Conservation (phyloP, 1,284 basidiomycete genomes). For the Microbotryomycetes sp. region DNA sequence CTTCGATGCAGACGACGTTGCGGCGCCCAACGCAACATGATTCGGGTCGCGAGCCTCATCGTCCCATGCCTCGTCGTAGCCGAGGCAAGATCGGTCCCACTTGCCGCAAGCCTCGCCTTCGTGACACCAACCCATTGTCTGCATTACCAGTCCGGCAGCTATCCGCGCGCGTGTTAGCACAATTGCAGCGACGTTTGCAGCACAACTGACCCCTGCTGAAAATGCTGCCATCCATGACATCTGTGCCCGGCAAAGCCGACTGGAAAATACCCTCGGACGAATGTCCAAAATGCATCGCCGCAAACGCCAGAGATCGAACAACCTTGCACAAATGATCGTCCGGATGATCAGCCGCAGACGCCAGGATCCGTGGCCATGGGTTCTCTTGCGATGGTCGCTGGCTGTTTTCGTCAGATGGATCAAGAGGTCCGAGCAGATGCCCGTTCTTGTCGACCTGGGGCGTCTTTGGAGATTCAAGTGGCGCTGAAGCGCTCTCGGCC, state of each 20-base stretch:
- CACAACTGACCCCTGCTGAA: constrained; percentile 21
- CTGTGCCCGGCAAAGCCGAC: constrained; percentile 23
- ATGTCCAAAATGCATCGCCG: constrained; percentile 30
- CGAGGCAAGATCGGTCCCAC: constrained; percentile 32
- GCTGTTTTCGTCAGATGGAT: background rate
- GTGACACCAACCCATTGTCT: constrained; percentile 22
- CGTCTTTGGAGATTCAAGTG: background rate
- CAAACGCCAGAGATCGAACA: constrained; percentile 32
- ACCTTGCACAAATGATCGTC: constrained; percentile 35
- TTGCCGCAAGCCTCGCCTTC: constrained; percentile 22
- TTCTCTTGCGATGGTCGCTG: background rate
- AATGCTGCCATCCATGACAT: constrained; percentile 32
- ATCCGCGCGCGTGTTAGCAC: constrained; percentile 1
- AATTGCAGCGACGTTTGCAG: too few relatives aligned
- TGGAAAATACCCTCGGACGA: constrained; percentile 28
- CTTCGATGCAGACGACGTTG: background rate
- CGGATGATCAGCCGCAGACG: constrained; percentile 28
- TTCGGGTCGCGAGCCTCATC: constrained; percentile 9
- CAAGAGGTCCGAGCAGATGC: background rate
- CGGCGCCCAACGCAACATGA: background rate
- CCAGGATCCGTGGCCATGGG: constrained; percentile 22
- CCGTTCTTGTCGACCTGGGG: background rate
- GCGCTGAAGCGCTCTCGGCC: background rate
- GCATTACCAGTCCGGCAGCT: constrained; percentile 15
- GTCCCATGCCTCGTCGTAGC: constrained; percentile 31